Evolutionary conservation across 257 asterid species (phyloP).

Genomic region (Jaltomata sinuosa): DNA sequence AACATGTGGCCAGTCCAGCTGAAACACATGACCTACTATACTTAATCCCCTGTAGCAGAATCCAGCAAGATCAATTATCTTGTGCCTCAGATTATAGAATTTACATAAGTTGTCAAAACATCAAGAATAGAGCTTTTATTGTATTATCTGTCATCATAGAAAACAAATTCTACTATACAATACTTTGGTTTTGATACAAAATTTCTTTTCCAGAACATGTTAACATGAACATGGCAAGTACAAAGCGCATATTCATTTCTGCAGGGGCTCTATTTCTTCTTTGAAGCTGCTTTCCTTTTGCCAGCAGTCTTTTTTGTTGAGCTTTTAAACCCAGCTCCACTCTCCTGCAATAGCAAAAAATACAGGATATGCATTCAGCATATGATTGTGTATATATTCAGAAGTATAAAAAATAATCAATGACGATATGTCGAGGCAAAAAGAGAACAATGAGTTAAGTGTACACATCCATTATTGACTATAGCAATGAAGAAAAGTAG

Average conservation of each 20-base stretch:
- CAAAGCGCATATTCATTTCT: neutral
- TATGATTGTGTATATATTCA: neutral
- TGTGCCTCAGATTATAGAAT: neutral
- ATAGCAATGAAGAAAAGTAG: neutral
- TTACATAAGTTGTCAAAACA: neutral
- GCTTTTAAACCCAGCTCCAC: conserved; percentile 34
- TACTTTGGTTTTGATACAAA: neutral
- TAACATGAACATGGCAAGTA: neutral
- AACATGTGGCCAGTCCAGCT: too few species aligned
- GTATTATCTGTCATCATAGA: neutral
- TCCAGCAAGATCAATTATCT: neutral
- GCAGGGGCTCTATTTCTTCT: conserved; percentile 25
- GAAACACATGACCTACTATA: too few species aligned
- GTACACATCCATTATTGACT: neutral
- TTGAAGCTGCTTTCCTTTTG: conserved; percentile 28
- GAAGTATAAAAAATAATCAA: neutral
- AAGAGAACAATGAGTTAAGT: conserved; percentile 5
- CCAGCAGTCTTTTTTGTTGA: conserved; percentile 42
- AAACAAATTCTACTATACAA: neutral
- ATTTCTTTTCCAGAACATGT: neutral
- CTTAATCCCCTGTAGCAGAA: neutral
- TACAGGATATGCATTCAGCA: neutral
- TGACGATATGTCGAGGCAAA: neutral
- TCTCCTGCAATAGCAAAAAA: conserved; percentile 39
- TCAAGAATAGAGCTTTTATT: neutral